Base-by-base conservation (phyloP, 1,284 basidiomycete species). In the Cryptococcus wingfieldii region DNA sequence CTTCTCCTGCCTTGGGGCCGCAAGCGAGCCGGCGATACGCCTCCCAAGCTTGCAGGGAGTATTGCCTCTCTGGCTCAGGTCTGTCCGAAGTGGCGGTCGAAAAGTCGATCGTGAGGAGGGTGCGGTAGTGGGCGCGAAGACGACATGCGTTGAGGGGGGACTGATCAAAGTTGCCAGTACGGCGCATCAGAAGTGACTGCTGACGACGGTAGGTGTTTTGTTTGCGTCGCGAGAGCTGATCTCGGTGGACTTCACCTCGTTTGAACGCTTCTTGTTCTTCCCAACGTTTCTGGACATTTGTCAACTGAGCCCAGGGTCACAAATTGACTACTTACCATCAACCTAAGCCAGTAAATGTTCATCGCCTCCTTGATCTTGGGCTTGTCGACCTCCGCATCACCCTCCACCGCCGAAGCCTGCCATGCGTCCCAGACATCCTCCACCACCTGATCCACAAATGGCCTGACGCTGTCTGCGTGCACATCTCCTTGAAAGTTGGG, bases 181-280 rank as follows among this genome's bases (percentile, higher is more conserved):
- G 69, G 10, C 74, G 65, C 2, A 69, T 72, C 9, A 74, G 64
- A 1, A 73, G 63, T 9, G 69, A 71, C 63, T 76, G 74, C 59
- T 76, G 74, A 9, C 74, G 65, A 5, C 74, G 59, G 60, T 72
- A 76, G 43, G 71, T 69, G 59, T 76, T 76, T 50, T 76, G 74
- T 55, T 70, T 73, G 37, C 67, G 55, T 27, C 72, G 61, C 3
- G 69, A 69, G 16, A 74, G 58, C 53, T 74, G 71, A 50, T 76
- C 74, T 49, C 68, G 68, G 59, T 74, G 71, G 1, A 74, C 55
- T 47, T 72, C 70, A 16, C 74, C 74, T 38, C 67, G 55, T 45
- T 67, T 62, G 38, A 71, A 67, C 37, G 66, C 55, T 9, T 62
- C 55, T 53, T 76, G 72, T 55, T 76, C 72, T 38, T 67, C 64